Conservation (phyloP, 2,329 filamentous ascomycete genomes). For the Penicillium rolfsii region DNA sequence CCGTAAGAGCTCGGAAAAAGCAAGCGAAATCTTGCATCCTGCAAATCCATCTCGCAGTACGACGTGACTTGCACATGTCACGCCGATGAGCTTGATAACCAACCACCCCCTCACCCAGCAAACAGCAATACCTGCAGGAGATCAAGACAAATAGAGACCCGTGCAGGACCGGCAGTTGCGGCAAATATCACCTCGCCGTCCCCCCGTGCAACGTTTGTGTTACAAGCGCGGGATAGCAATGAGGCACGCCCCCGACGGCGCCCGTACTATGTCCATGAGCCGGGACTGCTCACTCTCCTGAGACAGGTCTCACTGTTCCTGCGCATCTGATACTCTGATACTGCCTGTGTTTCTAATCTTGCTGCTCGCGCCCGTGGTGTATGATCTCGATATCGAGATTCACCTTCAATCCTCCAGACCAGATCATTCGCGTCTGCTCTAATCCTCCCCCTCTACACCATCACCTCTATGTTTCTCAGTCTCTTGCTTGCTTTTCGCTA, state of each 20-base stretch:
- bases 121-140: not conserved
- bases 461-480: conserved; percentile 12
- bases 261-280: not conserved
- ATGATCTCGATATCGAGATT: not conserved
- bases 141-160: not conserved
- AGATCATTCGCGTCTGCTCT: not conserved
- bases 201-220: conserved; percentile 12
- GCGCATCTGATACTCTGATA: not conserved
- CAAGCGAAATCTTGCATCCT: conserved; percentile 25
- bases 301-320: conserved; percentile 3
- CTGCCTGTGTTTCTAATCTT: not conserved
- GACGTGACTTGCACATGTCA: conserved; percentile 19
- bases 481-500: not conserved
- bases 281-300: not conserved
- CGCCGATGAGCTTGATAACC: not conserved
- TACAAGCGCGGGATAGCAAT: not conserved
- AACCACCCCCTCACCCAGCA: not conserved
- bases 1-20: conserved; percentile 15
- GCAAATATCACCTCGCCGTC: conserved; percentile 19
- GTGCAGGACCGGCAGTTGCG: not conserved
- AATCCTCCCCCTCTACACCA: not conserved
- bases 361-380: not conserved
- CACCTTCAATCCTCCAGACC: not conserved
- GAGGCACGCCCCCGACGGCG: not conserved
- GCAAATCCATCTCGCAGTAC: conserved; percentile 21